phyloP scores from a whole-genome alignment of 352 stramenopile species.

The Blastocystis sp. region DNA sequence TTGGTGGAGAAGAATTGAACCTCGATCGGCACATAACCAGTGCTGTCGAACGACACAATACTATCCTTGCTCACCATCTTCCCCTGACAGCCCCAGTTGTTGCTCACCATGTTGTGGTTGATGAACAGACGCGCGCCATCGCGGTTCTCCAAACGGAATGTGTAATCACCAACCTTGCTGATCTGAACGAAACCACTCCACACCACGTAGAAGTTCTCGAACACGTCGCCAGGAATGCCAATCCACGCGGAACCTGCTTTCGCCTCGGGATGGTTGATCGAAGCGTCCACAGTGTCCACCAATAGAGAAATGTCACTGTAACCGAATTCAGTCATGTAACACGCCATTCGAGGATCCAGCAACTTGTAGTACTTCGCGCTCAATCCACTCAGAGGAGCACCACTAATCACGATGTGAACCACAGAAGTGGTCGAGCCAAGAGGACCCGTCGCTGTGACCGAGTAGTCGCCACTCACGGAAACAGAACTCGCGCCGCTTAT shows the following conservation, averaged over 20 bases:
- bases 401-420: not conserved
- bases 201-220: conserved; percentile 1
- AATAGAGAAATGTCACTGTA: not conserved
- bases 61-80: not conserved
- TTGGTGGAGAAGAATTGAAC: not conserved
- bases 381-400: conserved; percentile 1
- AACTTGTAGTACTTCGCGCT: conserved; percentile 5
- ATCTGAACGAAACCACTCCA: conserved; percentile 6
- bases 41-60: not conserved
- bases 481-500: not conserved
- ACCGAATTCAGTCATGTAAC: not conserved
- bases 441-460: conserved; percentile 9
- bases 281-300: not conserved
- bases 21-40: not conserved
- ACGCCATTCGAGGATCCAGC: not conserved
- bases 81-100: not conserved
- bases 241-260: not conserved
- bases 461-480: not conserved
- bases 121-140: conserved; percentile 15
- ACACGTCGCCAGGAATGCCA: conserved; percentile 15
- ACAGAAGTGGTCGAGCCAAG: not conserved
- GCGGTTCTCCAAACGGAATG: conserved; percentile 15
- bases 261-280: not conserved
- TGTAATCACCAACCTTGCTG: not conserved
- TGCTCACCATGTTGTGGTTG: not conserved